A percentile compares a stretch with the other conserved stretches of the same genome.
Conservation (phyloP, 2,329 filamentous ascomycete genomes). For the Aulographum hederae region DNA sequence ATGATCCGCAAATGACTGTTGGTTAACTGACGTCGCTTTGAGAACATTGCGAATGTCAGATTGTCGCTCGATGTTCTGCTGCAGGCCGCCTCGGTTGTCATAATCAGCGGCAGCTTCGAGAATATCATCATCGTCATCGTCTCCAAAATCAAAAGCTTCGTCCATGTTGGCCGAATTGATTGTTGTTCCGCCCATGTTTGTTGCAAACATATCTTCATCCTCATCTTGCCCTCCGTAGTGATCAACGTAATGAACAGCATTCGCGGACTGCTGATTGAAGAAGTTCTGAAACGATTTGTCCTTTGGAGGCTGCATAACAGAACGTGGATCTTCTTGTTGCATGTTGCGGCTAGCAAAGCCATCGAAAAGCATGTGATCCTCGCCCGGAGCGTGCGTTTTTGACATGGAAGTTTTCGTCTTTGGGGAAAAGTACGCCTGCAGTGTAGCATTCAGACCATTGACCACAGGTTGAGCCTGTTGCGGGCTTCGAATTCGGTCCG, state of each 20-base stretch:
- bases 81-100: conserved; percentile 17
- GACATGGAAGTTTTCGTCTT: background rate
- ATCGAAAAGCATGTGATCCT: no score
- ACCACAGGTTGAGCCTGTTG: background rate
- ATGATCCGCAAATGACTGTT: no score
- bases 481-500: background rate
- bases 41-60: conserved; percentile 8
- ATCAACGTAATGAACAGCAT: conserved; percentile 9
- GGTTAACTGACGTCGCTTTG: conserved; percentile 6
- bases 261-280: conserved; percentile 5
- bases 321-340: background rate
- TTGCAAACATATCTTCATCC: conserved; percentile 15
- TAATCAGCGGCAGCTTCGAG: conserved; percentile 24
- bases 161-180: conserved; percentile 10
- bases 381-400: no score
- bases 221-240: conserved; percentile 10
- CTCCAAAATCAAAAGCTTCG: conserved; percentile 15
- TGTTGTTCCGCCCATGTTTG: conserved; percentile 19
- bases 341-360: background rate
- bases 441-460: no score
- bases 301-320: conserved; percentile 1
- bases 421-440: background rate
- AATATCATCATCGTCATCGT: conserved; percentile 18
- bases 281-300: background rate
- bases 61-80: conserved; percentile 13